phyloP scores from a whole-genome alignment of 1,139 yeast genomes.

The Debaryomycetaceae sp. region DNA sequence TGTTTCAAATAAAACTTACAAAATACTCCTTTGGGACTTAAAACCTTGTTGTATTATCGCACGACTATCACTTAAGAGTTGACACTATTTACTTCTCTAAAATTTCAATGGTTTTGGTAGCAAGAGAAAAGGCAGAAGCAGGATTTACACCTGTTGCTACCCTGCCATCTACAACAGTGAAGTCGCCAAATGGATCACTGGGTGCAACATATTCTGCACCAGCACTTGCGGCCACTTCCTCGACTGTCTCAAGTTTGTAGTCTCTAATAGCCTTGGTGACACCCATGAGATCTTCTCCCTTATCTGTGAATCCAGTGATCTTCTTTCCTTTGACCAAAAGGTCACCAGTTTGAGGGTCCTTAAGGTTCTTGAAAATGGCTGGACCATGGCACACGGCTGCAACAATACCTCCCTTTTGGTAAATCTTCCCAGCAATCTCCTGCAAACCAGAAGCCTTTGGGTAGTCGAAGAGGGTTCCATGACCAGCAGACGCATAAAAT shows the following conservation, averaged over 20 bases:
- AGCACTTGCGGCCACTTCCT: slow-evolving; percentile 27
- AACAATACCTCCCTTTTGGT: slow-evolving; percentile 51
- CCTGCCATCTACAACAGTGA: slow-evolving; percentile 50
- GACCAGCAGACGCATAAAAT: slow-evolving; percentile 65
- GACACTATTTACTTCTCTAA: background rate
- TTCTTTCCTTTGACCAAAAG: slow-evolving; percentile 49
- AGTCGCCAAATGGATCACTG: slow-evolving; percentile 51
- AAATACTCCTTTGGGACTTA: background rate
- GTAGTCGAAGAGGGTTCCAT: slow-evolving; percentile 58
- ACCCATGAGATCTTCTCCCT: slow-evolving; percentile 46
- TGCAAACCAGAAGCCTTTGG: slow-evolving; percentile 50
- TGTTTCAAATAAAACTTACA: background rate
- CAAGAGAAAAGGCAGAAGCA: slow-evolving; percentile 53
- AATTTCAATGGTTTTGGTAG: slow-evolving; percentile 22
- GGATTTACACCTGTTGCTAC: slow-evolving; percentile 65
- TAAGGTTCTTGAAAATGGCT: slow-evolving; percentile 46
- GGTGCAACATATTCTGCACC: slow-evolving; percentile 49
- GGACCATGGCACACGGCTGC: slow-evolving; percentile 72
- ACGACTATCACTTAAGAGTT: background rate
- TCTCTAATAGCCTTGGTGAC: slow-evolving; percentile 32
- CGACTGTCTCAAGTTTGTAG: slow-evolving; percentile 31
- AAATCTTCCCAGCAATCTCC: slow-evolving; percentile 42
- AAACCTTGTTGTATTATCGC: background rate
- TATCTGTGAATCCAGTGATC: slow-evolving; percentile 60
- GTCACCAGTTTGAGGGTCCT: slow-evolving; percentile 39